phyloP scores from a whole-genome alignment of 73 alveolate species.

The Paraurostyla sp. region DNA sequence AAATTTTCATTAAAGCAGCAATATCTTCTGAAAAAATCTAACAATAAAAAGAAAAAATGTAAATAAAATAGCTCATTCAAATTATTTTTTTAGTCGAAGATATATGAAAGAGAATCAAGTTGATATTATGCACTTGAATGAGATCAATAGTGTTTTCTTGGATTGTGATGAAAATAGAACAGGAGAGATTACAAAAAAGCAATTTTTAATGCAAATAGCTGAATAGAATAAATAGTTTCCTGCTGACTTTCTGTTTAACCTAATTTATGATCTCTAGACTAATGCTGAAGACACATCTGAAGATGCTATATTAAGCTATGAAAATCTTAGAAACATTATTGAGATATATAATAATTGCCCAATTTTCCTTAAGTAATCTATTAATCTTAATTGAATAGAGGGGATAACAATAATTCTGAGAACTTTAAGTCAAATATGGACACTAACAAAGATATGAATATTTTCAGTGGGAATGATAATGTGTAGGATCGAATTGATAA shows the following conservation, averaged over 20 bases:
- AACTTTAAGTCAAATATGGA: slow-evolving; percentile 44
- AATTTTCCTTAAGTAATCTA: background rate
- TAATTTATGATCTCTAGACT: slow-evolving; percentile 13
- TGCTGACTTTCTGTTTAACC: slow-evolving; percentile 41
- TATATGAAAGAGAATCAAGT: slow-evolving; percentile 60
- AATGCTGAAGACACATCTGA: background rate
- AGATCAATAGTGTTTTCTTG: slow-evolving; percentile 16
- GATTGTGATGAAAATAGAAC: slow-evolving; percentile 37
- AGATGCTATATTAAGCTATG: slow-evolving; percentile 40
- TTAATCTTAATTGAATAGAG: too few species aligned
- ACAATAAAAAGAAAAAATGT: slow-evolving; percentile 51
- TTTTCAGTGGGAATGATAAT: background rate
- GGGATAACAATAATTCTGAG: slow-evolving; percentile 65
- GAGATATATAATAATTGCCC: slow-evolving; percentile 56
- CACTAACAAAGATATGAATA: background rate
- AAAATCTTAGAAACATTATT: slow-evolving; percentile 23
- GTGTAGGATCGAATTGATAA: slow-evolving; percentile 54
- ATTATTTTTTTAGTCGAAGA: slow-evolving; percentile 8
- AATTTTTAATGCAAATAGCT: slow-evolving; percentile 36
- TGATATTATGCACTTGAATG: slow-evolving; percentile 57
- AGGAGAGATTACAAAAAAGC: background rate
- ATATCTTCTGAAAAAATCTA: background rate
- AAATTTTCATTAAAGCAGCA: background rate
- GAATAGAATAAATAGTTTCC: slow-evolving; percentile 58
- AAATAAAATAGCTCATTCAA: background rate